These are phyloP conservation scores for Phytophthora pisi DNA, from an alignment of 352 stramenopile genomes.

Conservation along the genomic window DNA sequence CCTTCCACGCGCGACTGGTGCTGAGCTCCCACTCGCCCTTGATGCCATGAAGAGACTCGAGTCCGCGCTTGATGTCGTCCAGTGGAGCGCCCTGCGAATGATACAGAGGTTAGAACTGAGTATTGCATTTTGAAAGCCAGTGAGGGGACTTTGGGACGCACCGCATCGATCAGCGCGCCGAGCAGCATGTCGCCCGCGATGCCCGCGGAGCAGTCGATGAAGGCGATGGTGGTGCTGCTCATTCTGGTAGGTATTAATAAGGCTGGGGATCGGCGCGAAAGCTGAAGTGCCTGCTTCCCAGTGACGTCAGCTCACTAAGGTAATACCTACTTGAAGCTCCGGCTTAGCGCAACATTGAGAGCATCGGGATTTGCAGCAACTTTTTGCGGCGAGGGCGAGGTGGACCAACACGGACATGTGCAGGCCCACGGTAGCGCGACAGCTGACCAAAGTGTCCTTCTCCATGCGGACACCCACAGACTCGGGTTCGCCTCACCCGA, in stretches of 20 bases:
- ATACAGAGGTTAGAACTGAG: neutral
- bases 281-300: neutral
- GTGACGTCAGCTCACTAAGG: neutral
- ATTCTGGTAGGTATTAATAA: slow-evolving; percentile 12
- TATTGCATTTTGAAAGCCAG: neutral
- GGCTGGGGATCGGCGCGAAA: neutral
- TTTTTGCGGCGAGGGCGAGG: neutral
- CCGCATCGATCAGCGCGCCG: slow-evolving; percentile 87
- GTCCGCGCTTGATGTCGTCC: slow-evolving; percentile 53
- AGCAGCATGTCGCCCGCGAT: slow-evolving; percentile 93
- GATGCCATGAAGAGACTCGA: slow-evolving; percentile 68
- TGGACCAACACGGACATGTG: neutral
- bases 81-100: slow-evolving; percentile 61
- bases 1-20: slow-evolving; percentile 76
- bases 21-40: slow-evolving; percentile 89
- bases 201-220: slow-evolving; percentile 91
- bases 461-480: too few species aligned
- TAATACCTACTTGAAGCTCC: neutral
- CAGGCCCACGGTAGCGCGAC: too few species aligned
- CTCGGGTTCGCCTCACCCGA: too few species aligned
- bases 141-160: slow-evolving; percentile 26
- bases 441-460: too few species aligned
- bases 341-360: neutral
- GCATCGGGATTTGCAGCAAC: neutral
- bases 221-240: slow-evolving; percentile 40